Percentiles rank a stretch among this genome's conserved stretches.
Evolutionary conservation across 305 asterid species (phyloP).

Genomic region (Rubia tinctorum): DNA sequence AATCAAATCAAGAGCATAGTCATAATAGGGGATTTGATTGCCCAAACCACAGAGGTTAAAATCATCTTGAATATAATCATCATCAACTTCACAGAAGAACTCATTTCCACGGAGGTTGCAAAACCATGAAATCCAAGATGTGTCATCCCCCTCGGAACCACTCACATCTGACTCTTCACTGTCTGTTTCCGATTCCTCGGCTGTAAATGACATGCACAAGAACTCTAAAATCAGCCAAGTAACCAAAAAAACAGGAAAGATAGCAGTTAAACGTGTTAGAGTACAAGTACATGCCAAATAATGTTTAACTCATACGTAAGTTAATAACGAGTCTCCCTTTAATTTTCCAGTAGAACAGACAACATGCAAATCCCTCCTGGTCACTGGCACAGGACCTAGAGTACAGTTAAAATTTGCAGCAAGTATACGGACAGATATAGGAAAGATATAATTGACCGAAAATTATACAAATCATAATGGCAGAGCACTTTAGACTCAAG

Average conservation of each 20-base stretch:
- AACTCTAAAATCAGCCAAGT: no score
- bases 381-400: neutral
- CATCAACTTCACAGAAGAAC: slow-evolving; percentile 57
- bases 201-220: slow-evolving; percentile 15
- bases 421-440: neutral
- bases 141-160: slow-evolving; percentile 62
- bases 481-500: neutral
- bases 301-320: slow-evolving; percentile 4
- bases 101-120: slow-evolving; percentile 61
- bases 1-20: slow-evolving; percentile 55
- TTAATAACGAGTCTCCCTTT: neutral
- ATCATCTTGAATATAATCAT: slow-evolving; percentile 62
- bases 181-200: slow-evolving; percentile 59
- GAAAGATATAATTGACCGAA: neutral
- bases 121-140: slow-evolving; percentile 66
- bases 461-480: neutral
- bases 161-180: slow-evolving; percentile 56
- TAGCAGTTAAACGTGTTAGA: neutral
- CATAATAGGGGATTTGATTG: slow-evolving; percentile 51
- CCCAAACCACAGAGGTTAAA: slow-evolving; percentile 56
- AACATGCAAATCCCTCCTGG: neutral
- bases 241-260: neutral
- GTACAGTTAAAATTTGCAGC: neutral
- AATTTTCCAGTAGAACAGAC: neutral
- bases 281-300: neutral